Base-by-base conservation (phyloP, 1,284 basidiomycete genomes). In the Pascua sp. region DNA sequence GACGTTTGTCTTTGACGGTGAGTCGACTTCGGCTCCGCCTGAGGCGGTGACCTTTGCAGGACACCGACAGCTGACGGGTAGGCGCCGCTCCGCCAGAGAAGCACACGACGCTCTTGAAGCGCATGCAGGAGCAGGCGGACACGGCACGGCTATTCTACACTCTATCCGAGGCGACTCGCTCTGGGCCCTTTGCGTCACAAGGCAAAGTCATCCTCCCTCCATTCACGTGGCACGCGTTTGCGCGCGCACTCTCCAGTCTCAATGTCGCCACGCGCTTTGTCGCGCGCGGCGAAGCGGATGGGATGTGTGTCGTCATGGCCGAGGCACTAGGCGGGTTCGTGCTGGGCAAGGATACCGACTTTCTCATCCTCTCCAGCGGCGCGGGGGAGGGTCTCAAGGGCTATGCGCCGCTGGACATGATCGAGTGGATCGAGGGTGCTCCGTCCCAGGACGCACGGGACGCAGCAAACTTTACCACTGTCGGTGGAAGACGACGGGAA, bases 1-100 rank as follows among this genome's bases (percentile, higher is more conserved):
- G 1, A 83, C 86, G 56, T 91, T 97, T 68, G 91, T 96, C 8
- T 96, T 96, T 70, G 93, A 98, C 73, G 93, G 93, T 92, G 63
- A 60, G 72, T 49, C 7, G 8, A 11, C 8, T 13, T 15, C 5
- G 16, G 15, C 17, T 5, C 7, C 16, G 9, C 11, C 36, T 37
- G 32, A 12, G 10, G 45, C 24, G 15, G 13, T 32, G 24, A 7
- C 24, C 24, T 32, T 32, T 32, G 4, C 24, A 32, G 24, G 24
- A 7, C 24, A 32, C 24, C 18, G 11, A 15, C 15, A 15, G 46
- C 56, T 57, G 42, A 57, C 39, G 11, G n/a, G 1, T 39, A 92
- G 89, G 90, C 49, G 81, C 89, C 15, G 81, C 81, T 42, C 89
- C 90, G 1, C 77, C 80, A 9, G 77, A 88, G 52, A 94, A 94